Conservation (phyloP, 768 basidiomycete species). For the Mrakia blollopis region DNA sequence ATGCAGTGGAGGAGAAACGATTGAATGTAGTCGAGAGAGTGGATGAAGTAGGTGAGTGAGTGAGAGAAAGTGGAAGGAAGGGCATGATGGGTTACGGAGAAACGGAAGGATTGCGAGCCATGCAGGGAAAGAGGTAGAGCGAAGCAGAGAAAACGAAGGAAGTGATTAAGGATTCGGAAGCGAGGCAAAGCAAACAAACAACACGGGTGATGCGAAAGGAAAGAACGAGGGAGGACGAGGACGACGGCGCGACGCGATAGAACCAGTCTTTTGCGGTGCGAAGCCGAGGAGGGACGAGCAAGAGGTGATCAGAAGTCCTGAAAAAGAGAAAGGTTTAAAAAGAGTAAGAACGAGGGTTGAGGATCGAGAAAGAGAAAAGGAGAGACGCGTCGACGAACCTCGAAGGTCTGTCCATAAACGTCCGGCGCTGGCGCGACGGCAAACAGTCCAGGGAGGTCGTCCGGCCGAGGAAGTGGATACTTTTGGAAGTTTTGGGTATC, state of each 20-base stretch:
- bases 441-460: constrained; percentile 28
- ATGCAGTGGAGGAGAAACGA: too few relatives aligned
- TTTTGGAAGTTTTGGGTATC: constrained; percentile 78
- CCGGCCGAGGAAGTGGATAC: constrained; percentile 34
- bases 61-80: not conserved
- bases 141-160: not conserved
- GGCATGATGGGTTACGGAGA: not conserved
- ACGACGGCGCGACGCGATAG: not conserved
- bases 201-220: not conserved
- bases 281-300: not conserved
- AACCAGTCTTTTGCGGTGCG: not conserved
- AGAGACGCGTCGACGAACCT: not conserved
- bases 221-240: not conserved
- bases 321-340: not conserved
- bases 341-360: not conserved
- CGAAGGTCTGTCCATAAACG: not conserved
- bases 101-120: not conserved
- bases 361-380: not conserved
- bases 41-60: not conserved
- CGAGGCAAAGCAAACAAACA: not conserved
- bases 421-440: not conserved
- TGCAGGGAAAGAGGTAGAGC: not conserved
- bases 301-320: not conserved
- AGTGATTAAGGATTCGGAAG: not conserved
- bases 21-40: too few relatives aligned